A percentile compares a stretch with the other conserved stretches of the same genome.
Evolutionary conservation across 345 rosid genomes (phyloP).

Genomic region (Excoecaria agallocha): DNA sequence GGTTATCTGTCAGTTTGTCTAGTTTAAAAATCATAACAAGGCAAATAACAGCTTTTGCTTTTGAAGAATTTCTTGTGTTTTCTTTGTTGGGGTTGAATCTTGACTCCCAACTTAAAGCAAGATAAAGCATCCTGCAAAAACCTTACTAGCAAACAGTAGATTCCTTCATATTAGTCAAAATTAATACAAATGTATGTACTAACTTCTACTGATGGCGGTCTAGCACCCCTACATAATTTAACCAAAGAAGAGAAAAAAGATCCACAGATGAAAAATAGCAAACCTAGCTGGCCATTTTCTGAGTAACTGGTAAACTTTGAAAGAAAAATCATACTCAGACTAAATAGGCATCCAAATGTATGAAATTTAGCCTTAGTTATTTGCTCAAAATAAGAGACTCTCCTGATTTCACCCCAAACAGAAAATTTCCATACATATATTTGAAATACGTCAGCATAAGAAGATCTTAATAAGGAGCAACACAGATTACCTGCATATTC

Average conservation of each 20-base stretch:
- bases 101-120: neutral
- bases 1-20: neutral
- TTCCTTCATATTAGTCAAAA: neutral
- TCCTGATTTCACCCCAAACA: neutral
- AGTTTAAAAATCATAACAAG: no score
- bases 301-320: neutral
- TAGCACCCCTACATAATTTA: neutral
- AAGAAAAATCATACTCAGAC: neutral
- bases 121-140: neutral
- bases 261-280: neutral
- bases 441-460: neutral
- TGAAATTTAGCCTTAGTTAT: neutral
- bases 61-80: neutral
- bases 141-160: neutral
- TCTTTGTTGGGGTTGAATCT: neutral
- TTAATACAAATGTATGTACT: neutral
- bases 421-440: neutral
- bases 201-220: neutral
- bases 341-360: neutral
- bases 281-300: neutral
- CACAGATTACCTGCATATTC: constrained; percentile 29
- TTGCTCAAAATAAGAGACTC: neutral
- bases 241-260: neutral
- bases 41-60: neutral
- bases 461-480: neutral